These are phyloP conservation scores for Acanthamoeba healyi DNA, from an alignment of 208 protist species.

Conservation along the genomic window DNA sequence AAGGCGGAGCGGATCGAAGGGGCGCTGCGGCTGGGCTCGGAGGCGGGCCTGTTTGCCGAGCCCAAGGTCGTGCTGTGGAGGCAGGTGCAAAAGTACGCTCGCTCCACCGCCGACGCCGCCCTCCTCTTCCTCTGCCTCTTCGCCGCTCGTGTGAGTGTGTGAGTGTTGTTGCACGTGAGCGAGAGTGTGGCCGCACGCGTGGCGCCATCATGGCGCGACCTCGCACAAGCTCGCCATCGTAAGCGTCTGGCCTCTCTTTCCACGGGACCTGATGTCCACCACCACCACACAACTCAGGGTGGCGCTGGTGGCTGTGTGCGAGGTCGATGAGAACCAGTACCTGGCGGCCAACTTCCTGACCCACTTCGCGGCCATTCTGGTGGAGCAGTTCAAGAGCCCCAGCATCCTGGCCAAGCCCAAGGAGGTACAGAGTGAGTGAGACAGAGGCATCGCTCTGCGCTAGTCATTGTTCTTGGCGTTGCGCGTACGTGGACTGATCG, in stretches of 20 bases:
- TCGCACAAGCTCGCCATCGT: too few relatives aligned
- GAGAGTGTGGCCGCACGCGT: too few relatives aligned
- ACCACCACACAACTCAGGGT: not conserved
- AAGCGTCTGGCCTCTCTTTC: too few relatives aligned
- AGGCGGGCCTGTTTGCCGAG: not conserved
- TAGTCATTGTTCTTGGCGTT: too few relatives aligned
- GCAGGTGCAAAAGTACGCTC: conserved; percentile 1
- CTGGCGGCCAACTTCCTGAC: conserved; percentile 36
- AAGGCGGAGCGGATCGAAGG: not conserved
- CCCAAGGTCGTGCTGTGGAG: conserved; percentile 54
- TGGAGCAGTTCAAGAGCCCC: conserved; percentile 48
- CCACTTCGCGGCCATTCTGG: not conserved
- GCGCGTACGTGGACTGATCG: too few relatives aligned
- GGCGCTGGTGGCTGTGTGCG: conserved; percentile 16
- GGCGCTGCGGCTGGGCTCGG: not conserved
- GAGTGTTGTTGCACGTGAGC: too few relatives aligned
- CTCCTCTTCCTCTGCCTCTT: too few relatives aligned
- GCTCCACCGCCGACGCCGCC: too few relatives aligned
- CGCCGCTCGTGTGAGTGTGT: not conserved
- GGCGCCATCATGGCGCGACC: too few relatives aligned
- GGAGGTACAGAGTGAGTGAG: conserved; percentile 22
- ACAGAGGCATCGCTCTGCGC: too few relatives aligned
- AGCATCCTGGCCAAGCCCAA: conserved; percentile 43
- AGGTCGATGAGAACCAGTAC: conserved; percentile 53
- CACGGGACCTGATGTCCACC: too few relatives aligned